phyloP scores from a whole-genome alignment of 768 basidiomycete species.

The Leccinum imitatum region DNA sequence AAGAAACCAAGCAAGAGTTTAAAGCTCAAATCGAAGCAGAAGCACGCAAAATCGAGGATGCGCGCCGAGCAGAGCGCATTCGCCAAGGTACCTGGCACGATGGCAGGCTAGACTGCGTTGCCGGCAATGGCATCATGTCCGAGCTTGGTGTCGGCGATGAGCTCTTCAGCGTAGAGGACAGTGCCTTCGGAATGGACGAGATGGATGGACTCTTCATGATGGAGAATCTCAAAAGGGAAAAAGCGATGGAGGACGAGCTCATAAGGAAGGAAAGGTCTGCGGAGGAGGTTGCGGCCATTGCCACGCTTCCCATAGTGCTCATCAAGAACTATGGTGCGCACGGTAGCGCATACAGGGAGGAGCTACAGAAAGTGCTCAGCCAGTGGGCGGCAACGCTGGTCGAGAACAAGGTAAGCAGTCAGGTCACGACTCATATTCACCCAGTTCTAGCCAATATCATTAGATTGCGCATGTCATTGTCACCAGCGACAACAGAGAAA shows the following conservation, averaged over 20 bases:
- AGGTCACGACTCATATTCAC: neutral
- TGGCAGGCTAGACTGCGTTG: conserved; percentile 77
- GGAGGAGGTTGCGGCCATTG: conserved; percentile 52
- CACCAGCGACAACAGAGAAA: conserved; percentile 86
- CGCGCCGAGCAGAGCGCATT: conserved; percentile 46
- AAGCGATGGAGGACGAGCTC: conserved; percentile 35
- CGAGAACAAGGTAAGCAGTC: conserved; percentile 65
- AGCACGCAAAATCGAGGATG: conserved; percentile 38
- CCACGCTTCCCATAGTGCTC: conserved; percentile 80
- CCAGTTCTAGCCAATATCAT: neutral
- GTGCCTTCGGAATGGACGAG: conserved; percentile 16
- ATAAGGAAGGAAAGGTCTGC: conserved; percentile 30
- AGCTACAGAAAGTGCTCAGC: conserved; percentile 70
- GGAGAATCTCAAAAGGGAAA: conserved; percentile 24
- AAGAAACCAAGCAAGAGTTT: conserved; percentile 40
- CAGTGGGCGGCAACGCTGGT: conserved; percentile 84
- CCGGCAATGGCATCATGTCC: conserved; percentile 83
- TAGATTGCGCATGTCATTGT: conserved; percentile 92
- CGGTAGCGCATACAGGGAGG: conserved; percentile 58
- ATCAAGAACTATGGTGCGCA: conserved; percentile 75
- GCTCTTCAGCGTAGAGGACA: conserved; percentile 40
- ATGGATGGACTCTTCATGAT: conserved; percentile 8
- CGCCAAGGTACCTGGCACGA: conserved; percentile 79
- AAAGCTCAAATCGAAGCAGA: conserved; percentile 38
- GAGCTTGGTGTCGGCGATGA: conserved; percentile 88